Base-by-base conservation (phyloP, 495 filamentous ascomycete genomes). In the Monascus purpureus region DNA sequence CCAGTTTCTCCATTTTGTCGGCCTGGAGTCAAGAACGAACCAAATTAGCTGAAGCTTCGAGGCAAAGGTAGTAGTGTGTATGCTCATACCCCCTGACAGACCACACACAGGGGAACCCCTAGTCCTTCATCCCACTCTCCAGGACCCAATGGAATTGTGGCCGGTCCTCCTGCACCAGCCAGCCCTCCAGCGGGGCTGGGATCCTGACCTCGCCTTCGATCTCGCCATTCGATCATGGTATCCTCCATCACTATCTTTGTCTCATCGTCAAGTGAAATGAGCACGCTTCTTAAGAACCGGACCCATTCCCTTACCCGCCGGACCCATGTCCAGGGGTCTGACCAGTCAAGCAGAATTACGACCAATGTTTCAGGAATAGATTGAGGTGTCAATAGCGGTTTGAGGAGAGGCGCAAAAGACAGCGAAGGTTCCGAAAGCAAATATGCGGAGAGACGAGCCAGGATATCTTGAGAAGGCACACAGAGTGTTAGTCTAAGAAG, bases 41-140 rank as follows among this genome's bases (percentile, higher is more conserved):
- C n/a, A n/a, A n/a, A n/a, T n/a, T n/a, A n/a, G n/a, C n/a, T n/a
- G n/a, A n/a, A n/a, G n/a, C n/a, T n/a, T n/a, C n/a, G n/a, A n/a
- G n/a, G n/a, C n/a, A n/a, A n/a, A n/a, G n/a, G n/a, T n/a, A n/a
- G n/a, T n/a, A n/a, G n/a, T n/a, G n/a, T n/a, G n/a, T n/a, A n/a
- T n/a, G 28, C 8, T 58, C 76, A 46, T 63, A 92, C 83, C 59
- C 87, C 87, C 45, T 95, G 87, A 46, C 86, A 93, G 19, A 95
- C 83, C 19, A 94, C 79, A 55, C 84, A 93, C 36, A 95, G 62
- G 0, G 88, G 88, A 26, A 96, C 57, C 4, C 88, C 88, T 8
- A 96, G 61, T 2, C 73, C 81, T 48, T 93, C 86, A 43, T 93
- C 85, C 81, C 86, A 95, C 59, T 96, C 88, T 17, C 88, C 88